Percentiles rank a stretch among this genome's conserved stretches.
These are phyloP conservation scores for Podaxis mareebaensis DNA, from an alignment of 768 basidiomycete species.

Conservation along the genomic window DNA sequence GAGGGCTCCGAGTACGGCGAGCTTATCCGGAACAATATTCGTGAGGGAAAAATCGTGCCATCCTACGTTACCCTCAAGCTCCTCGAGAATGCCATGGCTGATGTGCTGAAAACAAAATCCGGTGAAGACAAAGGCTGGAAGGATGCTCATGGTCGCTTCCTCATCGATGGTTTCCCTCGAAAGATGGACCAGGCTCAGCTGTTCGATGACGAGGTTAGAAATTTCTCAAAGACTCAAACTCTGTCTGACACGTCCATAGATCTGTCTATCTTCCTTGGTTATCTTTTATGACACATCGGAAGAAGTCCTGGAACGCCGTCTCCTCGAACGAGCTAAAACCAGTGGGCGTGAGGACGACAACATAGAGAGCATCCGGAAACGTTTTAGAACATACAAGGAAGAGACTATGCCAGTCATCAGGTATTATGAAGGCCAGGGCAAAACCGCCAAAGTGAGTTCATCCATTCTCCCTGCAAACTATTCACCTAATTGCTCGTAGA, in stretches of 20 bases:
- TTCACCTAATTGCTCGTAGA: constrained; percentile 28
- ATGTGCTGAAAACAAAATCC: constrained; percentile 46
- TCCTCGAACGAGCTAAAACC: constrained; percentile 90
- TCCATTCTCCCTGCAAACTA: not conserved
- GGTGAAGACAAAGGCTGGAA: constrained; percentile 57
- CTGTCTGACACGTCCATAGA: constrained; percentile 40
- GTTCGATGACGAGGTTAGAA: constrained; percentile 81
- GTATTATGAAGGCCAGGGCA: constrained; percentile 64
- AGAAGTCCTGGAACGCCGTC: constrained; percentile 80
- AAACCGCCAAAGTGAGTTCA: constrained; percentile 74
- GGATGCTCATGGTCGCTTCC: constrained; percentile 77
- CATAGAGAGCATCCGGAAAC: constrained; percentile 89
- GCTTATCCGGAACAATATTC: constrained; percentile 86
- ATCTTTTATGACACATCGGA: constrained; percentile 89
- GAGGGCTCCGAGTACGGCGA: constrained; percentile 81
- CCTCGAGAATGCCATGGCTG: constrained; percentile 87
- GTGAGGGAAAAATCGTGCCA: constrained; percentile 91
- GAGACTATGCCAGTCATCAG: constrained; percentile 94
- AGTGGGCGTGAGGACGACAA: constrained; percentile 97
- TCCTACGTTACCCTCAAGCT: constrained; percentile 97
- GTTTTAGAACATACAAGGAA: constrained; percentile 88
- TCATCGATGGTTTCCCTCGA: constrained; percentile 96
- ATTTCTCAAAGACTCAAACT: not conserved
- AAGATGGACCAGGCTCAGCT: constrained; percentile 97
- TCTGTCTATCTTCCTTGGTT: constrained; percentile 78